phyloP scores from a whole-genome alignment of 1,139 yeast genomes.

The Geotrichum citri-aurantii region DNA sequence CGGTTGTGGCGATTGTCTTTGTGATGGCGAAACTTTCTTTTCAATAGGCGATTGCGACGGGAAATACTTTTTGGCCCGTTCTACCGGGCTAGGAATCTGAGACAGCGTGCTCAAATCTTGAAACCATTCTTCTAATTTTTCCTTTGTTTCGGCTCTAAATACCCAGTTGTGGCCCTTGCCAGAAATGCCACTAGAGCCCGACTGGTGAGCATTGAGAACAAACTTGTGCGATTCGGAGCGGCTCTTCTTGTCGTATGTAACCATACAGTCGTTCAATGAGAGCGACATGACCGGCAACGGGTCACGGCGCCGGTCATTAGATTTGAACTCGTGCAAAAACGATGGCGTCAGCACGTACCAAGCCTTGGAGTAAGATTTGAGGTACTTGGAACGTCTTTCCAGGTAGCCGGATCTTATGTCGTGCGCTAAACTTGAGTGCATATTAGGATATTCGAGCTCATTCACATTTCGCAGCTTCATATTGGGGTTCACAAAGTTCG shows the following conservation, averaged over 20 bases:
- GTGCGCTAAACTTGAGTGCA: conserved; percentile 61
- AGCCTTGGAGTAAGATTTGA: conserved; percentile 82
- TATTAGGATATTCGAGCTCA: conserved; percentile 61
- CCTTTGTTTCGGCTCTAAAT: conserved; percentile 76
- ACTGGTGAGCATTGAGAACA: conserved; percentile 68
- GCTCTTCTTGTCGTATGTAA: conserved; percentile 68
- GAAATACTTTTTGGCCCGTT: conserved; percentile 23
- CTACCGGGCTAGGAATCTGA: conserved; percentile 41
- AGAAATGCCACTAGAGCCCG: conserved; percentile 44
- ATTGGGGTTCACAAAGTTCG: conserved; percentile 70
- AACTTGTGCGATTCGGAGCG: conserved; percentile 62
- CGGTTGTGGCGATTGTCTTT: conserved; percentile 21
- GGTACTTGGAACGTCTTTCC: conserved; percentile 84
- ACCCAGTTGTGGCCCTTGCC: conserved; percentile 90
- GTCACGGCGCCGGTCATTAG: conserved; percentile 75
- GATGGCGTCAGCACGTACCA: conserved; percentile 90
- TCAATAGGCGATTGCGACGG: conserved; percentile 20
- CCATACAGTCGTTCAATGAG: conserved; percentile 71
- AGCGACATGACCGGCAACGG: conserved; percentile 84
- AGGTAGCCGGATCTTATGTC: conserved; percentile 74
- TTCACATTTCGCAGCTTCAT: conserved; percentile 62
- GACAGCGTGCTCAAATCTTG: conserved; percentile 66
- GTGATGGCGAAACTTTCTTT: conserved; percentile 13
- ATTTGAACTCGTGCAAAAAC: conserved; percentile 84
- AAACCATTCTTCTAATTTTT: conserved; percentile 78